Conservation (phyloP, 2,329 filamentous ascomycete genomes). For the Canariomyces notabilis region DNA sequence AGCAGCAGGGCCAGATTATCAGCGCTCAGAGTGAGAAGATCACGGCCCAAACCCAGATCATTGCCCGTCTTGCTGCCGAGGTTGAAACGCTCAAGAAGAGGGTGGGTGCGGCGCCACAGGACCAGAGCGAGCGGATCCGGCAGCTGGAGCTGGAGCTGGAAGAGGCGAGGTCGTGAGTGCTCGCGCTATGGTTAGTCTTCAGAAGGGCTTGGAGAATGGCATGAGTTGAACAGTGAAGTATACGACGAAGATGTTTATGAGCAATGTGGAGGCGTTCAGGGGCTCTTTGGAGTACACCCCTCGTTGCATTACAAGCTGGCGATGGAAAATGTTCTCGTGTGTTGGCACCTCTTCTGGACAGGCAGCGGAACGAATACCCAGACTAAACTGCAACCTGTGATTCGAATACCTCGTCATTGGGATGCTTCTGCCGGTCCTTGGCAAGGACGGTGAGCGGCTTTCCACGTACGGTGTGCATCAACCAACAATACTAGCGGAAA, state of each 20-base stretch:
- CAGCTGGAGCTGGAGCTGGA: constrained; percentile 65
- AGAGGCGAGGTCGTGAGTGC: constrained; percentile 50
- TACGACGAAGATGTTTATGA: constrained; percentile 12
- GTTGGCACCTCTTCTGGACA: constrained; percentile 12
- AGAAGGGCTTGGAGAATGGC: neutral
- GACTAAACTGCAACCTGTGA: neutral
- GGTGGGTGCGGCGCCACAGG: constrained; percentile 53
- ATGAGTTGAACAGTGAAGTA: neutral
- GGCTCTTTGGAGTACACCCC: neutral
- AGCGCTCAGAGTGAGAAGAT: constrained; percentile 67
- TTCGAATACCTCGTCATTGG: neutral
- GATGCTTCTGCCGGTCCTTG: neutral
- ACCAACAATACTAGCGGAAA: too few relatives aligned
- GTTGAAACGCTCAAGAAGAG: constrained; percentile 78
- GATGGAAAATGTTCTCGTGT: constrained; percentile 4
- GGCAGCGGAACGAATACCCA: constrained; percentile 13
- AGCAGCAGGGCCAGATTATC: constrained; percentile 73
- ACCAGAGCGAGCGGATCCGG: constrained; percentile 63
- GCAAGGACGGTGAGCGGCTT: too few relatives aligned
- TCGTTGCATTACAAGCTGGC: neutral
- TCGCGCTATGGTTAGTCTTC: neutral
- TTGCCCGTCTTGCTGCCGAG: constrained; percentile 63
- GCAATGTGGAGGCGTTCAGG: constrained; percentile 3
- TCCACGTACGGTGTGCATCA: too few relatives aligned
- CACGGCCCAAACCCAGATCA: constrained; percentile 65